Evolutionary conservation across 2,329 filamentous ascomycete species (phyloP), one percentile per base, ranked within the genome.

Genomic region (Metarhizium sp.): DNA sequence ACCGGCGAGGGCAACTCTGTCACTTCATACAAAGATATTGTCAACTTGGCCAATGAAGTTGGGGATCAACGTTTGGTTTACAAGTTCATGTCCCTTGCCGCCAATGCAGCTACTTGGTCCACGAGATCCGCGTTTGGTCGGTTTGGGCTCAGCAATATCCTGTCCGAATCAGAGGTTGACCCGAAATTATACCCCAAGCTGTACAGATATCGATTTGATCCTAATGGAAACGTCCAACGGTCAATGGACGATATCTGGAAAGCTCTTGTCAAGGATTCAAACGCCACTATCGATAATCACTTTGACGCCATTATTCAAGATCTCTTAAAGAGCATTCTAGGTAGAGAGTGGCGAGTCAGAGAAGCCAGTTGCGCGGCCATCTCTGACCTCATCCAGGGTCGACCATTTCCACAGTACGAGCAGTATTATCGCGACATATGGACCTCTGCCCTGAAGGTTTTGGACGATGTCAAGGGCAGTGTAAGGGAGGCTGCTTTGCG

Each of bases 181-280:
- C 91, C 92, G 0, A 96, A 95, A 68, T 81, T 99, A 16, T 97
- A 96, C 64, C 90, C 92, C 0, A 97, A 96, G 72, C 81, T 99
- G 2, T 99, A 87, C 71, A 83, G 94, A 50, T 99, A 97, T 71
- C 81, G 91, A 51, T 97, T 97, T 59, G 94, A 99, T 69, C 94
- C 94, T 0, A 97, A 96, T 66, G 79, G 85, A 2, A 96, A 95
- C 60, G 94, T 97, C 13, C 90, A 92, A 67, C 81, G 85, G 50
- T 96, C 92, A 0, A 99, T 99, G 94, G 92, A 95, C 56, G 90
- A 95, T 59, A 97, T 99, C 61, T 99, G 94, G 94, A 92, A 88
- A 64, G 87, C 92, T 0, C 74, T 99, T n/a, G 91, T 97, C 54
- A 95, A 95, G 66, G 91, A 97, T 62, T 82, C 90, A 1, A 85